Evolutionary conservation across 805 yeast genomes (phyloP), one percentile per base, ranked within the genome.

Genomic region (Soucietia sequanensis): DNA sequence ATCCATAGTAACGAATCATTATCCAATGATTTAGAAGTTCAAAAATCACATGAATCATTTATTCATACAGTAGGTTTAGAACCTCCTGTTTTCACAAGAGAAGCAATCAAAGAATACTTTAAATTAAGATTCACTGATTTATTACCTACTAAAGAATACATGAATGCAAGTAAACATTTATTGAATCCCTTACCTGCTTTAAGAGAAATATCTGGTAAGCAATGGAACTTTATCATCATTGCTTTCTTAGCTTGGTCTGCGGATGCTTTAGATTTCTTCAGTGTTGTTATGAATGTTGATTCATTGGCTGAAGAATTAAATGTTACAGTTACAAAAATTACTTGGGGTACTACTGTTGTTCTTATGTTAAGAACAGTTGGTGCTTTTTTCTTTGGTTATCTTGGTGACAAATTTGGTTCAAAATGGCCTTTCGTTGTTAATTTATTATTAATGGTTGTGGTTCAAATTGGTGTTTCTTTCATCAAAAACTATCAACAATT

Each of bases 271-370:
- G 89, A 82, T 48, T 83, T 79, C 59, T 83, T 83, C 51, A 62
- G 76, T 19, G 81, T 79, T 7, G 72, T 83, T 9, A 66, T 80
- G 31, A 72, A 78, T 35, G 80, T 75, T 3, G 38, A 71, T 1
- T 55, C 63, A 3, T 65, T 83, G 33, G 81, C 86, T 20, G 47
- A 54, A 25, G 50, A 72, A 2, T 70, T 82, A 33, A 64, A 62
- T 27, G 62, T 57, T 6, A 35, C 65, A 1, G 68, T 75, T 17
- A 62, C 67, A 16, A 74, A 72, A 31, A 68, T 83, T 46, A 77
- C 87, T 8, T 81, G 86, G 85, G 89, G 87, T 31, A 72, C 83
- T 43, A 80, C 87, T 9, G 63, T 81, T 41, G 88, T 81, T 30
- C 69, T 82, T 19, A 81, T 82, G 86, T 65, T 82, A 37, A 69